These are phyloP conservation scores for Pachysandra terminalis DNA, from an alignment of 164 flowering plant species.

Conservation along the genomic window DNA sequence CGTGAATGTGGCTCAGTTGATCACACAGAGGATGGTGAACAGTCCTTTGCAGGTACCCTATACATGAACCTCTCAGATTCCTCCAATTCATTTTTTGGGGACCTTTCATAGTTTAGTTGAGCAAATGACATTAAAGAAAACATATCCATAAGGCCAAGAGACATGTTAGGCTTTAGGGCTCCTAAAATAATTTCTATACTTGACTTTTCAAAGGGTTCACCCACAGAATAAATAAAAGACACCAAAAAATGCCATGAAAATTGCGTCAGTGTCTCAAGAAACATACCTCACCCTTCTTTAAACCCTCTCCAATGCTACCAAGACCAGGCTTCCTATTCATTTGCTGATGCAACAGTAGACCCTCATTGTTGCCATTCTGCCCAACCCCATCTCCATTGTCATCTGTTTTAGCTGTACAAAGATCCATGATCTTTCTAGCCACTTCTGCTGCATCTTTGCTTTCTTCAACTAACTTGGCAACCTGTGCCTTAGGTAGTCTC, in stretches of 20 bases:
- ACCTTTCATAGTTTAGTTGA: no score
- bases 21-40: no score
- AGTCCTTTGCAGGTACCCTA: no score
- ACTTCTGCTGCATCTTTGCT: conserved; percentile 58
- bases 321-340: conserved; percentile 18
- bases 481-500: conserved; percentile 68
- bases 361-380: neutral
- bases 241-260: neutral
- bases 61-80: no score
- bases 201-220: no score
- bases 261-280: neutral
- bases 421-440: conserved; percentile 60
- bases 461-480: conserved; percentile 55
- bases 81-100: no score
- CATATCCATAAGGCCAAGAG: no score
- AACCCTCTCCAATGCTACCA: conserved; percentile 18
- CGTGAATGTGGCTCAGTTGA: no score
- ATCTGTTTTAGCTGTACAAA: conserved; percentile 31
- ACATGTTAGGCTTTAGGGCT: no score
- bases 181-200: no score
- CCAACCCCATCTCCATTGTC: neutral
- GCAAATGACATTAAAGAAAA: no score
- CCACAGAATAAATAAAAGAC: no score
- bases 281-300: conserved; percentile 25
- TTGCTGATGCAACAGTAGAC: neutral